Conservation (phyloP, 108 stramenopile genomes). For the Pseudonitzschia multiseries region DNA sequence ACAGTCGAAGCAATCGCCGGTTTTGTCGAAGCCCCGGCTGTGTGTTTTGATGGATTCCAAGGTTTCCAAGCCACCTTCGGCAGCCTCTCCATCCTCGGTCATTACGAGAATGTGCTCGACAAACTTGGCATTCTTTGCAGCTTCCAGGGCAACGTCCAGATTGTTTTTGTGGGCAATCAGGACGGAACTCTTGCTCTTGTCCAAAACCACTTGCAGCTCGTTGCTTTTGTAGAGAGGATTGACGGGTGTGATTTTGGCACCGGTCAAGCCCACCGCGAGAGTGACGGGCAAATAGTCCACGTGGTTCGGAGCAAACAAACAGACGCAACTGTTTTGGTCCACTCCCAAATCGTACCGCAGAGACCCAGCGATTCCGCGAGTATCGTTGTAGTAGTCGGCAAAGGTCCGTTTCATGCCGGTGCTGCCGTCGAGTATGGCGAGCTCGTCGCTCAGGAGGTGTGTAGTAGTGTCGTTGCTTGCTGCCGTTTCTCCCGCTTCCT, state of each 20-base stretch:
- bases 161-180: conserved; percentile 66
- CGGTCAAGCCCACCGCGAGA: conserved; percentile 70
- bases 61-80: conserved; percentile 50
- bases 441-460: conserved; percentile 35
- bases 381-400: conserved; percentile 56
- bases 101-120: conserved; percentile 73
- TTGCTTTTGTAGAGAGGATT: conserved; percentile 77
- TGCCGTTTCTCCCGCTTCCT: conserved; percentile 3
- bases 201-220: conserved; percentile 67
- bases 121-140: conserved; percentile 40
- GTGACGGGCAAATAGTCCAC: conserved; percentile 81
- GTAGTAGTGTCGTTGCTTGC: neutral
- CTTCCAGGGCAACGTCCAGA: conserved; percentile 70
- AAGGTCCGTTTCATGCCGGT: conserved; percentile 75
- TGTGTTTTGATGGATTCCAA: conserved; percentile 53
- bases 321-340: conserved; percentile 55
- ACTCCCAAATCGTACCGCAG: conserved; percentile 53
- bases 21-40: conserved; percentile 34
- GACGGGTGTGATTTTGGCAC: conserved; percentile 80
- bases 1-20: conserved; percentile 42
- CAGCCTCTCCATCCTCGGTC: conserved; percentile 52
- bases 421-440: conserved; percentile 75
- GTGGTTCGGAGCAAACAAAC: conserved; percentile 86
- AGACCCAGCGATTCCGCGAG: conserved; percentile 49
- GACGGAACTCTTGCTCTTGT: conserved; percentile 57